Evolutionary conservation across 768 basidiomycete genomes (phyloP).

Genomic region (Suillus tomentosus): DNA sequence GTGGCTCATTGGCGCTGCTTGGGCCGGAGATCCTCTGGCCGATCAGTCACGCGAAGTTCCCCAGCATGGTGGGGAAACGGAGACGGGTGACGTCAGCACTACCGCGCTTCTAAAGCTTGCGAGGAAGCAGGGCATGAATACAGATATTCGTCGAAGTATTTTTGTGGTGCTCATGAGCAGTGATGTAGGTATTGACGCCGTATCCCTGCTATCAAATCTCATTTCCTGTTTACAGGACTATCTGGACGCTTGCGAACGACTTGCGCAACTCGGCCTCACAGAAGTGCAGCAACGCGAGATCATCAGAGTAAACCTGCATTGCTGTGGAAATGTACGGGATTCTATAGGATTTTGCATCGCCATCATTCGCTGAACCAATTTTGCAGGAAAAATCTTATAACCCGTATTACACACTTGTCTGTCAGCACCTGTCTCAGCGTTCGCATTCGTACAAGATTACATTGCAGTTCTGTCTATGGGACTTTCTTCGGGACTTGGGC

Average conservation of each 20-base stretch:
- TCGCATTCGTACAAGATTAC: slow-evolving; percentile 91
- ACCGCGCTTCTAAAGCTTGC: slow-evolving; percentile 75
- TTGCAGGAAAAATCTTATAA: slow-evolving; percentile 86
- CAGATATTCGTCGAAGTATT: slow-evolving; percentile 87
- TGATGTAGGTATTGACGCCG: slow-evolving; percentile 59
- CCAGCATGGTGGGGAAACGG: slow-evolving; percentile 24
- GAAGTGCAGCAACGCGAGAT: slow-evolving; percentile 95
- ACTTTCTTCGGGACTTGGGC: slow-evolving; percentile 90
- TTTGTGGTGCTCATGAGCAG: slow-evolving; percentile 96
- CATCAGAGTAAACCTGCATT: slow-evolving; percentile 89
- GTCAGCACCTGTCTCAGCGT: slow-evolving; percentile 74
- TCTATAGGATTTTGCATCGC: background rate
- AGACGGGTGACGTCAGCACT: slow-evolving; percentile 32
- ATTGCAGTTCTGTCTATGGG: slow-evolving; percentile 94
- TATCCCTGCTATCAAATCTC: background rate
- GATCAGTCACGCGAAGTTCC: slow-evolving; percentile 55
- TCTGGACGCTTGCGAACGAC: slow-evolving; percentile 90
- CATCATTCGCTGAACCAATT: slow-evolving; percentile 4
- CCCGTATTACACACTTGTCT: slow-evolving; percentile 91
- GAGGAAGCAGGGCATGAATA: slow-evolving; percentile 97
- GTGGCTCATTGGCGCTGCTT: slow-evolving; percentile 98
- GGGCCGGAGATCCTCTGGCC: slow-evolving; percentile 88
- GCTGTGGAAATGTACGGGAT: slow-evolving; percentile 82
- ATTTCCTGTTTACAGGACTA: slow-evolving; percentile 68
- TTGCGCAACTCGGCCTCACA: slow-evolving; percentile 78